phyloP scores from a whole-genome alignment of 2,329 filamentous ascomycete genomes.

The Penicillium concentricum region DNA sequence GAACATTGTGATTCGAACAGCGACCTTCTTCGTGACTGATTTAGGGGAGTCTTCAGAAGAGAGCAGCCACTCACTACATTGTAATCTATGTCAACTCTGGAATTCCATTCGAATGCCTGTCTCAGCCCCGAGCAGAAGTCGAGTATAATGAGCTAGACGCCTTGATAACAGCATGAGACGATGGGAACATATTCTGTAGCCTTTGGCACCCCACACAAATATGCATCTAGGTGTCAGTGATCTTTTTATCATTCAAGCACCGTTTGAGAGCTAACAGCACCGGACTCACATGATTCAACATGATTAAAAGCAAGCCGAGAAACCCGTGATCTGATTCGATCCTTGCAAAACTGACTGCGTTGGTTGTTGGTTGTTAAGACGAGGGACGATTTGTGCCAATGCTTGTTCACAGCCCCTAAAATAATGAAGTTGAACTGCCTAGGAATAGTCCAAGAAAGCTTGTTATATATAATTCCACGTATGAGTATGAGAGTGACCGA shows the following conservation, averaged over 20 bases:
- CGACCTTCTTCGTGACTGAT: constrained; percentile 4
- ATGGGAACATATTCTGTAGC: constrained; percentile 6
- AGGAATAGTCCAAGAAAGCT: neutral
- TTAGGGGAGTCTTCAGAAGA: neutral
- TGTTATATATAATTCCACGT: neutral
- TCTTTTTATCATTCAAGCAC: neutral
- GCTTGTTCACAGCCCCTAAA: neutral
- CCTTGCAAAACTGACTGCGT: neutral
- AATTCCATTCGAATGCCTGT: neutral
- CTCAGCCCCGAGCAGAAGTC: neutral
- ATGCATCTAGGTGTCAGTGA: constrained; percentile 5
- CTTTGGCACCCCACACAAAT: constrained; percentile 22
- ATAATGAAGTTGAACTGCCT: neutral
- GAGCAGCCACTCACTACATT: constrained; percentile 1
- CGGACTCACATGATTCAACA: neutral
- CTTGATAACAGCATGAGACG: constrained; percentile 4
- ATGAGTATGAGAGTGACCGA: neutral
- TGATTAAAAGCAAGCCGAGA: neutral
- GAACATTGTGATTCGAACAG: neutral
- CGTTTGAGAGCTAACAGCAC: neutral
- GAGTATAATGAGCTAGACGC: neutral
- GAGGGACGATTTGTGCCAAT: no score
- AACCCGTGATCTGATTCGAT: neutral
- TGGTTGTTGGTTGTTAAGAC: neutral
- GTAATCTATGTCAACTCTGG: constrained; percentile 1